Evolutionary conservation across 345 rosid species (phyloP).

Genomic region (Theobroma cacao): DNA sequence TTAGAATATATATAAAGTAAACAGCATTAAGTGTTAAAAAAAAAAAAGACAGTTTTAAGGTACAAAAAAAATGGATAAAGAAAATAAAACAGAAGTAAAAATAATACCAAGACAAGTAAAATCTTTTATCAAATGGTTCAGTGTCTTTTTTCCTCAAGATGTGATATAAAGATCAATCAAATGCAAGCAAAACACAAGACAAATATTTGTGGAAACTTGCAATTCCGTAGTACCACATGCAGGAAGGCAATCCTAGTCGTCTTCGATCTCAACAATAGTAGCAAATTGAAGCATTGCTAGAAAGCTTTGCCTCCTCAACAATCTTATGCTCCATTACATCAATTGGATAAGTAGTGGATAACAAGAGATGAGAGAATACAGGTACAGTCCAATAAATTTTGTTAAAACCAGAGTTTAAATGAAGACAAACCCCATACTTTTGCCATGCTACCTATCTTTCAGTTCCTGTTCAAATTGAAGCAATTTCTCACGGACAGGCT

Average conservation of each 20-base stretch:
- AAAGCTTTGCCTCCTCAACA: constrained; percentile 11
- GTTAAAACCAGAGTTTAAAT: background rate
- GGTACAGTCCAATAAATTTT: constrained; percentile 8
- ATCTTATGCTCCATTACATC: constrained; percentile 15
- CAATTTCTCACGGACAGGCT: constrained; percentile 72
- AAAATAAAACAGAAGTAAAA: background rate
- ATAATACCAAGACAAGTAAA: no score
- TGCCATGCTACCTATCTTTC: constrained; percentile 51
- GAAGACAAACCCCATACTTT: background rate
- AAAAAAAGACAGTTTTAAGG: no score
- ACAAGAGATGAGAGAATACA: constrained; percentile 5
- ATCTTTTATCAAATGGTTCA: background rate
- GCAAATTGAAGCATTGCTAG: background rate
- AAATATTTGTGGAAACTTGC: background rate
- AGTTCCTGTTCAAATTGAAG: constrained; percentile 80
- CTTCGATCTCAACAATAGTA: background rate
- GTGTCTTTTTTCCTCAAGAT: background rate
- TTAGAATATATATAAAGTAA: no score
- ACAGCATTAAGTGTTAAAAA: no score
- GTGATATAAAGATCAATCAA: background rate
- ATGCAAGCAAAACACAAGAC: background rate
- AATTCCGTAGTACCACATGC: background rate
- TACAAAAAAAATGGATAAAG: background rate
- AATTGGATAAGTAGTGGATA: background rate
- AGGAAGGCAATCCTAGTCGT: background rate